Evolutionary conservation across 2,329 filamentous ascomycete genomes (phyloP), one percentile per base, ranked within the genome.

Genomic region (Alternaria sp.): DNA sequence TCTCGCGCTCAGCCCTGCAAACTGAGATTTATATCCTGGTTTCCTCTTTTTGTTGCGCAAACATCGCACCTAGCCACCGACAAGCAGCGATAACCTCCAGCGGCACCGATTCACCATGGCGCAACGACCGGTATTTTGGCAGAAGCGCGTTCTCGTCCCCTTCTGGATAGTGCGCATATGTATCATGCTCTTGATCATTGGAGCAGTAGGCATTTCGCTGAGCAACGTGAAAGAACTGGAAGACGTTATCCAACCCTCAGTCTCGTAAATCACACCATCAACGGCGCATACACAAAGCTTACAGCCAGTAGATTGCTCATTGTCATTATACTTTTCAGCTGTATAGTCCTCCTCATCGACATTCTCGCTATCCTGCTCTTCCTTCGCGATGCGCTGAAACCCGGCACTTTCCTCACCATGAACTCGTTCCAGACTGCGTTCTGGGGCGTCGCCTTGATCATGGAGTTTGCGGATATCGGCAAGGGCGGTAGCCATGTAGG

Each of bases 81-180:
- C 12, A 8, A 51, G 49, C 49, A 51, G 11, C 26, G 37, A 30
- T 21, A 45, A 4, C 4, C 26, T 20, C 14, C 25, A 45, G 26
- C 37, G 18, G 21, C 21, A 14, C 55, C n/a, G 50, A 61, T 23
- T 59, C 62, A 71, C 28, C 53, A 76, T 76, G 72, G 65, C 70
- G 41, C 64, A 65, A 43, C 65, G 68, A 64, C 60, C 70, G 15
- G 67, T 66, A 15, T 25, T 71, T 11, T 81, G 78, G 78, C 76
- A 79, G 68, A 80, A 79, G 72, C 75, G 79, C 50, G 69, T 81
- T 37, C 69, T 81, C 45, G 64, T 81, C 11, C 78, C 79, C 5
- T 75, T 79, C 58, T 81, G 78, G 79, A 58, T 71, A 4, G 46
- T 80, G 21, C 73, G 79, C 14, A 74, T 78, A 45, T 59, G 71